Base-by-base conservation (phyloP, 257 asterid species). In the Nicotiana knightiana region DNA sequence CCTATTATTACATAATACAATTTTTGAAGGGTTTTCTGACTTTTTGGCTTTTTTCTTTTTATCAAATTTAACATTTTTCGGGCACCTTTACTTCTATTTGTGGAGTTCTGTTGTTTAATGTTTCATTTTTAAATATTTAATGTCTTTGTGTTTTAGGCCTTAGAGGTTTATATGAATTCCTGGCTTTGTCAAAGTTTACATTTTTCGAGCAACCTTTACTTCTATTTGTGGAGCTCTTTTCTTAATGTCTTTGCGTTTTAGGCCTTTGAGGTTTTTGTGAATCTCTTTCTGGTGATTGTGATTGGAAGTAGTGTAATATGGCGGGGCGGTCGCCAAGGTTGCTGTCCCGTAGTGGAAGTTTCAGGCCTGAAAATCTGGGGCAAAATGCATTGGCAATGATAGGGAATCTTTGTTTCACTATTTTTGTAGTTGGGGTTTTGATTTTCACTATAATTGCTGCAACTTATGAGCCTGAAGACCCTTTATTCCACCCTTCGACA, bases 401-500 rank as follows among this genome's bases (percentile, higher is more conserved):
- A 4, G 93, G 92, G 68, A 89, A 89, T 32, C 91, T 93, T 51
- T 91, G 97, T 85, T 92, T 92, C 88, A 81, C 88, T 24, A 73
- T 89, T 21, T 92, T 91, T 81, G 95, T 92, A 5, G 66, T 89
- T 16, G 97, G 92, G 80, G 90, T 89, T 48, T 79, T 93, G 84
- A 83, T 93, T 82, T 89, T 93, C 88, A 92, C 94, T 81, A 84
- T 91, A 67, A 86, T 93, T 46, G 90, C 95, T 80, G 93, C 90
- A 17, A 88, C 91, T 64, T 90, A 87, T 84, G 84, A 89, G 30
- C 92, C 93, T 32, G 89, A 87, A 32, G 93, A 92, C 65, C 94
- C 95, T 46, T n/a, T 92, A 53, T 87, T 93, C 78, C 96, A 90
- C 86, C 98, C 99, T 83, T 93, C 99, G 3, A 84, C 97, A 1